Conservation (phyloP, 1,139 yeast genomes). For the Kazachstania sp. region DNA sequence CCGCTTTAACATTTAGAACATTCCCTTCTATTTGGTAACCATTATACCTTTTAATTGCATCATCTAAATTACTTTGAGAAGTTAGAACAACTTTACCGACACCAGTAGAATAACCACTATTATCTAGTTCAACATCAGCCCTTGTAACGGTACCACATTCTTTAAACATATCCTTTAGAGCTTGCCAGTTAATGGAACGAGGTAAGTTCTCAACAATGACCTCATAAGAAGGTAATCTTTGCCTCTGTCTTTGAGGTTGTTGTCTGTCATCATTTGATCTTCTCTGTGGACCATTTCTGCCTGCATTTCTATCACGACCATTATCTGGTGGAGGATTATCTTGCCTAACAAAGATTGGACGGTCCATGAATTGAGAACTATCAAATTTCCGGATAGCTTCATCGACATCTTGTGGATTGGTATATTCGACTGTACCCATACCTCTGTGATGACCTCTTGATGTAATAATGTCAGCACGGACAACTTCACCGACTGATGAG, state of each 20-base stretch:
- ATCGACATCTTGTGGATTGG: constrained; percentile 57
- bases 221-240: constrained; percentile 38
- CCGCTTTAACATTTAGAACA: constrained; percentile 57
- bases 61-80: constrained; percentile 49
- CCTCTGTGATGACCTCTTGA: constrained; percentile 81
- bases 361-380: constrained; percentile 59
- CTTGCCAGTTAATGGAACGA: constrained; percentile 73
- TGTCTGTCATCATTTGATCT: neutral
- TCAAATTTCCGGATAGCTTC: constrained; percentile 68
- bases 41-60: constrained; percentile 53
- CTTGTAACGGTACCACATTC: constrained; percentile 66
- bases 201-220: constrained; percentile 79
- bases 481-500: constrained; percentile 57
- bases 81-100: constrained; percentile 67
- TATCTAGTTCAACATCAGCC: constrained; percentile 67
- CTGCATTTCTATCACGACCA: constrained; percentile 6
- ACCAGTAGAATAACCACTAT: constrained; percentile 74
- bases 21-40: constrained; percentile 67
- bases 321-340: constrained; percentile 69
- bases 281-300: constrained; percentile 6
- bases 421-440: constrained; percentile 88
- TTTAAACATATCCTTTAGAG: constrained; percentile 75
- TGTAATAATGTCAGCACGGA: constrained; percentile 81
- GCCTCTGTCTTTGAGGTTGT: neutral
- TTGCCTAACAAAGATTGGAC: constrained; percentile 86